Base-by-base conservation (phyloP, 1,139 yeast genomes). In the Hyphopichia burtonii region DNA sequence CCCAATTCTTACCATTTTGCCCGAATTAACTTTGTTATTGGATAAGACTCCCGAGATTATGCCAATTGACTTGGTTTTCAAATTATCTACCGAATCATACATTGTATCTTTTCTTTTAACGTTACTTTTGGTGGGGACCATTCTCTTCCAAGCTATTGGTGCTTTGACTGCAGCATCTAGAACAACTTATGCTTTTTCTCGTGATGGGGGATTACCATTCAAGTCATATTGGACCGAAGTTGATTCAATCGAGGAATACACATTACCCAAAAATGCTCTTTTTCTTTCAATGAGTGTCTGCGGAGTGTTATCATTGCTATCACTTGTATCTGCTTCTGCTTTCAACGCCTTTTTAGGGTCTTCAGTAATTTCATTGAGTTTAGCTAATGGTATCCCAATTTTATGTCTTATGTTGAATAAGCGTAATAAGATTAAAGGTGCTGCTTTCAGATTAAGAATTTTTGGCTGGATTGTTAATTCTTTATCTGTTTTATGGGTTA, bases 261-360 rank as follows among this genome's bases (percentile, higher is more conserved):
- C 65, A 10, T 82, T 86, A 19, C 96, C 96, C 1, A 81, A 78
- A 50, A 82, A 86, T 59, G 88, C 95, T 0, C 71, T 86, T 37
- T 64, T 82, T 44, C 67, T 87, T 37, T 82, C 90, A n/a, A 83
- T 84, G 74, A 72, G 67, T 1, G 78, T 84, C 7, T 81, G 89
- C 34, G 78, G 78, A 18, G 46, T 78, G 2, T 65, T 87, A 31
- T 87, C 90, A 2, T 59, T 81, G 15, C 68, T 86, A 34, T 84
- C 93, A 6, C 65, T 88, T 36, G 66, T 87, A 1, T 86, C 94
- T 0, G 68, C 81, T 3, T 78, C 90, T 4, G 94, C 95, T 1
- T 86, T 87, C 64, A 84, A 84, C 59, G 90, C 96, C 2, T 87
- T 87, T 58, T 78, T 88, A 67, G 94, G 96, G 0, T 84, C 91